Base-by-base conservation (phyloP, 2,329 filamentous ascomycete species). In the Cryphonectria nitschkei region DNA sequence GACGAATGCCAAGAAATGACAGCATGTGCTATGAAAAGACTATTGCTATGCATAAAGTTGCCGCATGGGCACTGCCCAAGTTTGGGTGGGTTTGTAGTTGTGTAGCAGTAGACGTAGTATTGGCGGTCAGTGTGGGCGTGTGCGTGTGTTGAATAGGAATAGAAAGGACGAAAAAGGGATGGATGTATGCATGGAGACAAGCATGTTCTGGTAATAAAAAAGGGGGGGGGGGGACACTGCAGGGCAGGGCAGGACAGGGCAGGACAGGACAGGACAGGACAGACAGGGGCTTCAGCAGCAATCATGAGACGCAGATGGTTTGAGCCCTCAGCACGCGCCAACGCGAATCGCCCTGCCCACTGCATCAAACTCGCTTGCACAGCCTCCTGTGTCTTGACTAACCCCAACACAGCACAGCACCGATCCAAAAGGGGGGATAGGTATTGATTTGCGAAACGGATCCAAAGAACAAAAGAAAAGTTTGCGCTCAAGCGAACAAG, bases 251-350 rank as follows among this genome's bases (percentile, higher is more conserved):
- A 39, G 16, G 32, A 2, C 26, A 11, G 58, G 1, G 32, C 8
- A 7, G 58, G 7, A 29, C 29, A 61, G 58, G 29, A 11, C 58
- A 16, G 34, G 58, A 37, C 29, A 37, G 13, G 26, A 34, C 34
- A 34, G 34, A 34, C 34, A 22, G 61, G 58, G 58, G 37, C 9
- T 39, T 39, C 14, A 37, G 29, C 26, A 37, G 50, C 50, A 2
- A 29, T 66, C 41, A 50, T 66, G 68, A 69, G 68, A 69, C 68
- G 50, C 29, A 39, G 32, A 61, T 39, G 34, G 68, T 69, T 69
- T 69, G 68, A 69, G 54, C 62, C 46, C 68, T 61, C 68, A 37
- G 11, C 34, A 52, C 19, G 58, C 58, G 67, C 67, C 65, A 11
- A n/a, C 5, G 19, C 60, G 5, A 58, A 26, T 19, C 46, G 5